Evolutionary conservation across 768 basidiomycete genomes (phyloP).

Genomic region (Tephrocybe sp.): DNA sequence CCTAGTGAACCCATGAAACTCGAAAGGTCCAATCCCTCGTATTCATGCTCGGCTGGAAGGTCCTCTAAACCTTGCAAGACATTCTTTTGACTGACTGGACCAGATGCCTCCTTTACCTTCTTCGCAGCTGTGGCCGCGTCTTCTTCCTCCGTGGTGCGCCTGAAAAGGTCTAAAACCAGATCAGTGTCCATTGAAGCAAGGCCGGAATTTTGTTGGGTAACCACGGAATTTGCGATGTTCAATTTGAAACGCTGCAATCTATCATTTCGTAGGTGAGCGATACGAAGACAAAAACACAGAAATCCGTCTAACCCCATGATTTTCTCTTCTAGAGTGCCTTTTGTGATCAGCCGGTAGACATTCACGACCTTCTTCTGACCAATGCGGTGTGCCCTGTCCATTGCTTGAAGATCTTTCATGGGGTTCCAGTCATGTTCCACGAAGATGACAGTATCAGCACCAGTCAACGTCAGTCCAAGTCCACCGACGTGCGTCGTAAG

Average conservation of each 20-base stretch:
- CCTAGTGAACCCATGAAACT: slow-evolving; percentile 88
- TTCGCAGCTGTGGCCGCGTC: slow-evolving; percentile 50
- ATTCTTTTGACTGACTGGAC: slow-evolving; percentile 75
- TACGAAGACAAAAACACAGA: background rate
- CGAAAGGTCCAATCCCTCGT: slow-evolving; percentile 81
- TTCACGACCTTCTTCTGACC: slow-evolving; percentile 99
- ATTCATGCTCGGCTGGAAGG: slow-evolving; percentile 90
- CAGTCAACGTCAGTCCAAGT: slow-evolving; percentile 92
- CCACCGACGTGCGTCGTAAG: slow-evolving; percentile 98
- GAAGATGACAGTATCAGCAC: slow-evolving; percentile 98
- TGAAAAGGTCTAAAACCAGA: slow-evolving; percentile 92
- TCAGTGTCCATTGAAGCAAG: slow-evolving; percentile 96
- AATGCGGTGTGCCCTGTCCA: slow-evolving; percentile 98
- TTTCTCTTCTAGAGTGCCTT: slow-evolving; percentile 97
- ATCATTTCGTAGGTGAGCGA: slow-evolving; percentile 6
- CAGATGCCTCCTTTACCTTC: slow-evolving; percentile 52
- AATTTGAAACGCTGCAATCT: slow-evolving; percentile 98
- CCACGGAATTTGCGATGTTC: slow-evolving; percentile 95
- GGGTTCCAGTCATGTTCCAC: slow-evolving; percentile 99
- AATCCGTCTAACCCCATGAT: slow-evolving; percentile 88
- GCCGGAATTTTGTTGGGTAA: slow-evolving; percentile 96
- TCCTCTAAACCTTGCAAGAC: slow-evolving; percentile 90
- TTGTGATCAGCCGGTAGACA: slow-evolving; percentile 95
- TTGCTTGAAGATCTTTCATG: slow-evolving; percentile 99
- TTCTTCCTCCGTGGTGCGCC: slow-evolving; percentile 78